A percentile compares a stretch with the other conserved stretches of the same genome.
These are phyloP conservation scores for Backusella parvicylindrica DNA, from an alignment of 192 early-diverging fungal species.

Conservation along the genomic window DNA sequence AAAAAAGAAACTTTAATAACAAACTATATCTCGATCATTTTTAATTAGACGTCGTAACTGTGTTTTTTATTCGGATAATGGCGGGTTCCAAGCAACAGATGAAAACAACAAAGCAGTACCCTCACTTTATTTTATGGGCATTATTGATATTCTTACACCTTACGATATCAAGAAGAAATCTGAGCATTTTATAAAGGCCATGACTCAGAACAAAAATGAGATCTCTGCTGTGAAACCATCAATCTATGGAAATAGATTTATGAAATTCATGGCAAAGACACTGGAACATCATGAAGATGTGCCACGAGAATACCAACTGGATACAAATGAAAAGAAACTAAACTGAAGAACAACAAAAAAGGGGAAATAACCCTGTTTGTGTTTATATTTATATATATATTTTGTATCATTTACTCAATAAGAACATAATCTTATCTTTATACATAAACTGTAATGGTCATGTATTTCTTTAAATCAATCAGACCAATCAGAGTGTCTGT, in stretches of 20 bases:
- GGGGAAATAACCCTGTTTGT: not conserved
- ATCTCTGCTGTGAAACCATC: slow-evolving; percentile 87
- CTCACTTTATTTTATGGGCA: slow-evolving; percentile 90
- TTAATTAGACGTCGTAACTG: slow-evolving; percentile 56
- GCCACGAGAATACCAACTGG: slow-evolving; percentile 19
- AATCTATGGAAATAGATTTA: slow-evolving; percentile 86
- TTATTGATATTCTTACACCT: slow-evolving; percentile 98
- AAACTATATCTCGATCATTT: not conserved
- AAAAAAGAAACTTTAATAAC: not conserved
- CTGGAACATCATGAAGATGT: slow-evolving; percentile 53
- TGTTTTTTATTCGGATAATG: slow-evolving; percentile 88
- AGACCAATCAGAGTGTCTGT: not conserved
- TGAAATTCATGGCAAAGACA: slow-evolving; percentile 79
- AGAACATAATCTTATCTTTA: not conserved
- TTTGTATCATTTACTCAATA: not conserved
- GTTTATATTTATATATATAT: not conserved
- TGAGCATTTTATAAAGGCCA: slow-evolving; percentile 86
- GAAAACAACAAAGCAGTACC: slow-evolving; percentile 60
- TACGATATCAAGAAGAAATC: slow-evolving; percentile 87
- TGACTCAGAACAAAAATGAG: slow-evolving; percentile 70
- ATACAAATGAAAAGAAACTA: not conserved
- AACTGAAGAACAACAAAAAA: not conserved
- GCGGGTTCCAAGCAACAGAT: slow-evolving; percentile 84
- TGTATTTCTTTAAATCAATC: not conserved
- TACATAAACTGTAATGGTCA: not conserved